Base-by-base conservation (phyloP, 202 grass and related monocot species). In the Schoenoplectus triqueter region DNA sequence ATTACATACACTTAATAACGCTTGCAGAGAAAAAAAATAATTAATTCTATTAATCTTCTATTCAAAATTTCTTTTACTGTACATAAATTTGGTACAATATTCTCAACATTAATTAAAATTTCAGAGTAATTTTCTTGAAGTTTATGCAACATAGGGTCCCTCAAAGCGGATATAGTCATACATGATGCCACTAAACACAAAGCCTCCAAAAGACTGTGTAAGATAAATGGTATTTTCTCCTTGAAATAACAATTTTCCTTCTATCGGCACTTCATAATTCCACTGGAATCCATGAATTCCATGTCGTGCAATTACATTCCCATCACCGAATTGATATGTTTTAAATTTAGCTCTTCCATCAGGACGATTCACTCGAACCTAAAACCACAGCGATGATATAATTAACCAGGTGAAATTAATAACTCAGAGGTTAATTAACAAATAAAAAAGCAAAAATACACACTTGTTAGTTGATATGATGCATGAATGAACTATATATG, bases 131-230 rank as follows among this genome's bases (percentile, higher is more conserved):
- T 31, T 31, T 31, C 31, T 31, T 31, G 31, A 0, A 47, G 31
- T 31, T 31, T 50, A 64, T 81, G 78, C 14, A 50, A 7, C 15
- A 8, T 74, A 17, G 3, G 93, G 89, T 14, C 70, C 93, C 86
- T 95, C 90, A 0, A 92, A 85, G 0, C 93, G 89, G 21, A 95
- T 45, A 69, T 95, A 92, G 8, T 95, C 93, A 14, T 95, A 95
- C 84, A 95, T 91, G 39, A 92, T 69, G 0, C 91, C 93, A 6
- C 77, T 17, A 84, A 95, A 91, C 2, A 54, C 3, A 20, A 66
- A 69, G 0, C 50, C 48, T 2, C 87, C 85, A 44, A 65, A 86
- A 5, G 81, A 44, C 19, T 95, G 93, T 14, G 84, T 87, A 50
- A 96, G 40, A 73, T 54, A 55, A 4, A 96, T 86, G 1, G 45